A percentile compares a stretch with the other conserved stretches of the same genome.
phyloP scores from a whole-genome alignment of 306 rosid genomes.

The Senna tora region DNA sequence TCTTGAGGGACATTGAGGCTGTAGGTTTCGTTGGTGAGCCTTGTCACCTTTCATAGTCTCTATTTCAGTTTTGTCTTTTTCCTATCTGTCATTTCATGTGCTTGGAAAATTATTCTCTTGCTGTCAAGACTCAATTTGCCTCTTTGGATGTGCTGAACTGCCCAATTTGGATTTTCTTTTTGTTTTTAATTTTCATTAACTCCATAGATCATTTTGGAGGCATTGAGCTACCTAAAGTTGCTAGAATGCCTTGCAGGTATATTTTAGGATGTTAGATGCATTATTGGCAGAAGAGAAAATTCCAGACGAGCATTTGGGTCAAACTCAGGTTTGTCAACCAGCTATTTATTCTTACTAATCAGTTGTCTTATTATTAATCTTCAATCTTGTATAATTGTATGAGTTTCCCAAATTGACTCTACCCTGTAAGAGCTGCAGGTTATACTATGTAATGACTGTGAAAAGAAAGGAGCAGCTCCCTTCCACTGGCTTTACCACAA shows the following conservation, averaged over 20 bases:
- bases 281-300: slow-evolving; percentile 74
- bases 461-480: slow-evolving; percentile 79
- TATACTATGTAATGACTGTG: slow-evolving; percentile 88
- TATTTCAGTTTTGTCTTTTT: slow-evolving; percentile 21
- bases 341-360: slow-evolving; percentile 10
- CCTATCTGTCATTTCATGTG: slow-evolving; percentile 26
- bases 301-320: slow-evolving; percentile 60
- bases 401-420: slow-evolving; percentile 11
- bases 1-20: background rate
- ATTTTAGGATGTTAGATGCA: slow-evolving; percentile 81
- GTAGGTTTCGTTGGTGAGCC: background rate
- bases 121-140: slow-evolving; percentile 32
- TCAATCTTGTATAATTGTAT: slow-evolving; percentile 3
- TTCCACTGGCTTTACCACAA: slow-evolving; percentile 92
- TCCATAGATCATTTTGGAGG: slow-evolving; percentile 19
- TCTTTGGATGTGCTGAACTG: slow-evolving; percentile 27
- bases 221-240: slow-evolving; percentile 29
- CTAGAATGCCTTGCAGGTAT: slow-evolving; percentile 59
- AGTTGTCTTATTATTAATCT: slow-evolving; percentile 8
- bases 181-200: slow-evolving; percentile 33
- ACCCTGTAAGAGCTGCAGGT: slow-evolving; percentile 59
- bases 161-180: slow-evolving; percentile 28
- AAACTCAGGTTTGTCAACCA: slow-evolving; percentile 69
- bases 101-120: slow-evolving; percentile 16
- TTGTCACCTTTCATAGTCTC: slow-evolving; percentile 14